Evolutionary conservation across 148 eudicot species (phyloP), one percentile per base, ranked within the genome.

Genomic region (Cornus florida): DNA sequence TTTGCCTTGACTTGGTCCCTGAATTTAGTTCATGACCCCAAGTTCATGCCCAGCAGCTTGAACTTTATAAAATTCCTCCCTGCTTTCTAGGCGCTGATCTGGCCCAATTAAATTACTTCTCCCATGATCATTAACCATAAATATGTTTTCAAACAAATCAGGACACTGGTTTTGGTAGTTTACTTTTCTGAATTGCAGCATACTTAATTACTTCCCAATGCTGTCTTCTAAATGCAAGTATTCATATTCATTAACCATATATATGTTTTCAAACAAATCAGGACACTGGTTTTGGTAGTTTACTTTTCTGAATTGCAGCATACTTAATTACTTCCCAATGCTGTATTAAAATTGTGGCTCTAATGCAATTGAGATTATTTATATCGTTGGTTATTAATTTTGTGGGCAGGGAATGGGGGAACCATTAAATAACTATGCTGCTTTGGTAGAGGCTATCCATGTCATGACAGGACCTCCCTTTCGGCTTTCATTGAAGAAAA

Each of bases 391-490:
- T 70, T 64, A 59, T 39, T 69, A 70, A 28, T 77, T 57, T 82
- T 79, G 7, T 82, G 41, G 71, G 75, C 89, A 96, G 99, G 99
- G 99, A 83, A 96, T 96, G 99, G 99, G 99, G 28, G 99, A 96
- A 65, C 99, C 99, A 56, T 80, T 96, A 71, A 96, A 96, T 85
- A 96, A 96, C 82, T 96, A 96, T 84, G 48, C 84, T 71, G 85
- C 98, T 17, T 60, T 96, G 82, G 94, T 94, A 41, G 99, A 94
- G 75, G 99, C 99, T 73, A 81, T 93, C 77, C 91, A 86, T 84
- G 83, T 80, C 73, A 96, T 96, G 98, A 91, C 87, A 67, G 86
- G 83, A 76, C 79, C 77, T 80, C 99, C 99, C 65, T 96, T 96
- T 83, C 97, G 85, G 79, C 64, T 96, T 74, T 96, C 99, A 19